Base-by-base conservation (phyloP, 2,329 filamentous ascomycete species). In the Graphilbum fragrans region DNA sequence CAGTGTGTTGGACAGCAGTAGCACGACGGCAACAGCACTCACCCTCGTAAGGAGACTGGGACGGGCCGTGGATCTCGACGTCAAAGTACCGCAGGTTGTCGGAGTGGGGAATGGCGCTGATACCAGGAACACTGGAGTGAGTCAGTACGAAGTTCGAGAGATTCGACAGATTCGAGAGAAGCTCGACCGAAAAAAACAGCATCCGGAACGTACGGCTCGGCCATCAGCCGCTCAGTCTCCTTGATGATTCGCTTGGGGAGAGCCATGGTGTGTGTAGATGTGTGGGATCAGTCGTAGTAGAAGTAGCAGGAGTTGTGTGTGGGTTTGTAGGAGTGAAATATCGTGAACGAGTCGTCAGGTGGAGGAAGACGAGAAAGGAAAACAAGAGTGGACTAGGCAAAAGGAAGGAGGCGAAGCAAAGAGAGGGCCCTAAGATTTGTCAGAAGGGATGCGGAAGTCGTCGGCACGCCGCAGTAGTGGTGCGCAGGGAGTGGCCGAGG, bases 31-130 rank as follows among this genome's bases (percentile, higher is more conserved):
- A 6, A 4, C 16, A 32, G 14, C 22, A 31, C 45, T 14, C 57
- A 93, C 90, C 86, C 72, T 96, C 88, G 58, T 96, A 96, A 45
- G 92, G 92, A 43, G 90, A 95, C 56, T 88, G 83, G 32, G 81
- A 78, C 19, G 90, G 90, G 6, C 90, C 90, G 58, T 95, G 81
- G 58, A 98, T 95, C 55, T 85, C 86, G 52, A 98, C 93, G 60
- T 98, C 93, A 56, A 98, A 98, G 65, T 98, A 98, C 53, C 92
- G 78, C 44, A 96, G 76, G 64, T 98, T 98, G 55, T 98, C 92
- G 55, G 95, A 87, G 61, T 96, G 92, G 38, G 93, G 93, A 40
- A 93, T 72, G 38, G 92, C 92, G 55, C 86, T 94, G 65, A 98
- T 98, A 47, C 92, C 92, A 23, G 90, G 87, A 25, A 98, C 92